Base-by-base conservation (phyloP, 2,329 filamentous ascomycete species). In the Pestalotiopsis sp. region DNA sequence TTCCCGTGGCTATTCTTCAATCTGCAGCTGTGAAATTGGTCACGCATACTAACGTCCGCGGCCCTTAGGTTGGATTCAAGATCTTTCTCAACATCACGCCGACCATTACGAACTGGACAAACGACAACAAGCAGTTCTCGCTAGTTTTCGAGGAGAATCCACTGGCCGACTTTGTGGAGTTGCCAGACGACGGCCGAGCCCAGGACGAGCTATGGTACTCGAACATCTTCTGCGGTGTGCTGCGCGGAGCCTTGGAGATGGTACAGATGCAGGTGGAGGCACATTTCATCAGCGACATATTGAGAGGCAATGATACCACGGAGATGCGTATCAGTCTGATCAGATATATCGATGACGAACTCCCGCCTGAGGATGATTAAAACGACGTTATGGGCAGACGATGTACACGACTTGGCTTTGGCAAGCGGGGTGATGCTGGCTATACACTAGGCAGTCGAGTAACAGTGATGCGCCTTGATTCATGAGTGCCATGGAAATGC, bases 201-300 rank as follows among this genome's bases (percentile, higher is more conserved):
- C 96, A 99, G 81, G 95, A 98, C 77, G 95, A 98, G 82, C 85
- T 99, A 52, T 99, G 96, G 96, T 99, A 97, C 81, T 98, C 94
- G 4, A 99, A 98, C 81, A 97, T 99, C 68, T 87, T 98, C 58
- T 98, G 96, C 75, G 96, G 96, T 58, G 93, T 99, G 58, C 84
- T 99, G 70, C 87, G 96, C 74, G 96, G 96, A 14, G 92, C 95
- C 1, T 81, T 99, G 69, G 96, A 99, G 81, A 99, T 99, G 96
- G 95, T 98, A 77, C 95, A 98, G 87, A 97, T 98, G 94, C 96
- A 98, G 81, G 94, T 98, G 3, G 95, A 99, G 79, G 94, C 94
- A 61, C 95, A 97, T 78, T 99, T 98, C 79, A 92, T 97, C 76
- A 98, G 93, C 79, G 96, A 99, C 80, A 88, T 97, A 39, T 85